phyloP scores from a whole-genome alignment of 345 rosid genomes.

The Trapa bicornis region DNA sequence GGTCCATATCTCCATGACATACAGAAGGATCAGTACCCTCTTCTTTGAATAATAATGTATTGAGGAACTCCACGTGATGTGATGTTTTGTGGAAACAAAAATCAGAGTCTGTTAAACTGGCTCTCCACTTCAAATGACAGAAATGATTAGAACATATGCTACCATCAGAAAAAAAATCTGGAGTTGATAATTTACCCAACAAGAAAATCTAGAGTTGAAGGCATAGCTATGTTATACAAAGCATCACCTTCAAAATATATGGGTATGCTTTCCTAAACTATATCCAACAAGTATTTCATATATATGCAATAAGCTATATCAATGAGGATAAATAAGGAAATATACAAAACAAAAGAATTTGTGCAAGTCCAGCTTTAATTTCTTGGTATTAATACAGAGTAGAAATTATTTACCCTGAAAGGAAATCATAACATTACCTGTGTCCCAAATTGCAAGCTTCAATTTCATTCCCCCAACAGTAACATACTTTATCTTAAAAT shows the following conservation, averaged over 20 bases:
- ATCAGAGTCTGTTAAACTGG: conserved; percentile 80
- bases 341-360: not conserved
- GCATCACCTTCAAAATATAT: not conserved
- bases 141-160: not conserved
- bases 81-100: conserved; percentile 95
- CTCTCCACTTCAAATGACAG: too few relatives aligned
- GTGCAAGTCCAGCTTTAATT: not conserved
- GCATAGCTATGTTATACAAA: not conserved
- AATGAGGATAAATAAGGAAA: not conserved
- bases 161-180: not conserved
- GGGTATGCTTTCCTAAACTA: not conserved
- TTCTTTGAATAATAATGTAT: conserved; percentile 52
- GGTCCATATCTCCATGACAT: conserved; percentile 98
- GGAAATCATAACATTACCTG: conserved; percentile 26
- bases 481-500: conserved; percentile 72
- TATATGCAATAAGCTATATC: not conserved
- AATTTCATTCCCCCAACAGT: conserved; percentile 63
- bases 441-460: conserved; percentile 97
- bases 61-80: conserved; percentile 90
- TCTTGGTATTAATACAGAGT: not conserved
- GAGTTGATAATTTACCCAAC: too few relatives aligned
- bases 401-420: not conserved
- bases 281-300: not conserved
- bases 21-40: conserved; percentile 84
- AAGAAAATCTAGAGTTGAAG: too few relatives aligned